Evolutionary conservation across 768 basidiomycete species (phyloP).

Genomic region (Strobilomyces confusus): DNA sequence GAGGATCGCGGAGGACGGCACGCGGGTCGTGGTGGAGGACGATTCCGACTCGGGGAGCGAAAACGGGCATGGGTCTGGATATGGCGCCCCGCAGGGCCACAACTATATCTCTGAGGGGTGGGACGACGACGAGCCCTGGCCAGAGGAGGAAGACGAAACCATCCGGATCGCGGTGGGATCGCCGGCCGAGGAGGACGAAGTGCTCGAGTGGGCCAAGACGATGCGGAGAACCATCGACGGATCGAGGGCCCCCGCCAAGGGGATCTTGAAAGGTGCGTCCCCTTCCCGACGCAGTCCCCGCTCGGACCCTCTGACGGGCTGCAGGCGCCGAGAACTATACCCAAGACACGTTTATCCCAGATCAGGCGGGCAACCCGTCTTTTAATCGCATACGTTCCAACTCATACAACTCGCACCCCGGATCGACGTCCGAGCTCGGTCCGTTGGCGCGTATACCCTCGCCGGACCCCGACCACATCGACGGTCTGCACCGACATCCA

Average conservation of each 20-base stretch:
- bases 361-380: constrained; percentile 35
- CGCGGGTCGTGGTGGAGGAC: constrained; percentile 61
- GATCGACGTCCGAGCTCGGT: constrained; percentile 51
- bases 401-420: constrained; percentile 63
- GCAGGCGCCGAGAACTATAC: constrained; percentile 66
- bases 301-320: constrained; percentile 3
- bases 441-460: constrained; percentile 80
- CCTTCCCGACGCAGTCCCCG: not conserved
- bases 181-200: constrained; percentile 45
- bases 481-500: constrained; percentile 73
- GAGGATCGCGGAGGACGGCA: constrained; percentile 62
- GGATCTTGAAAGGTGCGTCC: constrained; percentile 74
- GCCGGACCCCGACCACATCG: constrained; percentile 82
- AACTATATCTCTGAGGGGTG: constrained; percentile 58
- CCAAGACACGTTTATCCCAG: constrained; percentile 54
- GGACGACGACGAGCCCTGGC: constrained; percentile 81
- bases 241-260: constrained; percentile 61
- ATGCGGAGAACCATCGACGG: constrained; percentile 71
- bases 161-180: constrained; percentile 41
- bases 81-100: constrained; percentile 33
- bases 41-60: constrained; percentile 61
- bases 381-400: constrained; percentile 69
- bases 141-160: constrained; percentile 68
- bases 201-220: constrained; percentile 76
- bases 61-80: constrained; percentile 40